phyloP scores from a whole-genome alignment of 768 basidiomycete species.

The Dioszegia aurantiaca region DNA sequence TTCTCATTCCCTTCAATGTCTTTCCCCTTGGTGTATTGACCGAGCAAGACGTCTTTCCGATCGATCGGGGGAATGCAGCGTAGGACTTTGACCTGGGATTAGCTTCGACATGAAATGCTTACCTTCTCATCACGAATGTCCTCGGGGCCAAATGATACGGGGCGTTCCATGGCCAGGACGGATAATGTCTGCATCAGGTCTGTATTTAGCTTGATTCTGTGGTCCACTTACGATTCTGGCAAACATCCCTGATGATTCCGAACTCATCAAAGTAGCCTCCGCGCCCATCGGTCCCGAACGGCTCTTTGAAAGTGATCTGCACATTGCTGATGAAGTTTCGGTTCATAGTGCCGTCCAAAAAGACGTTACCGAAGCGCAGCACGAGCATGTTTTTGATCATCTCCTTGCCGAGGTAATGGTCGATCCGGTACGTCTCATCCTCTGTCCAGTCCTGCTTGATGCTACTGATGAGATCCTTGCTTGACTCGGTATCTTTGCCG shows the following conservation, averaged over 20 bases:
- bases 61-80: constrained; percentile 82
- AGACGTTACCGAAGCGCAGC: constrained; percentile 89
- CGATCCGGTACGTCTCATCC: constrained; percentile 98
- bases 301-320: constrained; percentile 99
- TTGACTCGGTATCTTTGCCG: constrained; percentile 86
- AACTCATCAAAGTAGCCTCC: constrained; percentile 99
- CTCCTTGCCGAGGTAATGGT: constrained; percentile 99
- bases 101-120: constrained; percentile 13
- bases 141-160: constrained; percentile 93
- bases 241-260: constrained; percentile 94
- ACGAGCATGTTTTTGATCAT: constrained; percentile 99
- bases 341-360: constrained; percentile 85
- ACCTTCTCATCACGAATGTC: constrained; percentile 99
- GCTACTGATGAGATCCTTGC: constrained; percentile 68
- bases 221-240: constrained; percentile 85
- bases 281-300: constrained; percentile 98
- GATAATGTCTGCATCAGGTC: constrained; percentile 93
- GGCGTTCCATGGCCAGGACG: constrained; percentile 94
- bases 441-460: constrained; percentile 88
- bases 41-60: constrained; percentile 75
- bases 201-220: constrained; percentile 50
- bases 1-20: constrained; percentile 59
- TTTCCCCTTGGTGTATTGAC: constrained; percentile 78
- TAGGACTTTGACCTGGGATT: constrained; percentile 82
- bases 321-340: constrained; percentile 94